Conservation (phyloP, 1,284 basidiomycete genomes). For the Microbotryum silenes-acaulis region DNA sequence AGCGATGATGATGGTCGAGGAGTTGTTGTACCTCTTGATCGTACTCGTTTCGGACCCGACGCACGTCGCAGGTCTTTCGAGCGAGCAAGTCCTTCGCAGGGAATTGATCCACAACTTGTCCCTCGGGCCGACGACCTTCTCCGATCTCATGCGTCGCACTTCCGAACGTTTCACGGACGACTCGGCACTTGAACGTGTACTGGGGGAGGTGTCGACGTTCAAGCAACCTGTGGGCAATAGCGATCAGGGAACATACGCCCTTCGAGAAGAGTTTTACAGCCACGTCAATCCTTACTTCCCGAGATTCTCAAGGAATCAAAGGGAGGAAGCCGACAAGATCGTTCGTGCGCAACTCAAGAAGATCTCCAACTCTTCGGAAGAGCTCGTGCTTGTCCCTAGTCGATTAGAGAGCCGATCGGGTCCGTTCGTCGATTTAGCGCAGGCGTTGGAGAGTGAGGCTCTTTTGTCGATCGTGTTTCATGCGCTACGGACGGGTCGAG, state of each 20-base stretch:
- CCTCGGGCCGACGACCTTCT: constrained; percentile 78
- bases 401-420: constrained; percentile 57
- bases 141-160: constrained; percentile 83
- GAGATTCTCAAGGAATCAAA: constrained; percentile 89
- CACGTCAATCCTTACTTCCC: constrained; percentile 95
- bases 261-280: constrained; percentile 72
- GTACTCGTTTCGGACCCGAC: constrained; percentile 77
- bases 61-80: constrained; percentile 62
- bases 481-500: constrained; percentile 52
- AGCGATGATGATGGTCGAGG: constrained; percentile 79
- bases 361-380: constrained; percentile 44
- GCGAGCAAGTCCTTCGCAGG: constrained; percentile 61
- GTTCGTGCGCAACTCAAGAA: constrained; percentile 60
- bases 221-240: constrained; percentile 60
- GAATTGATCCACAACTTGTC: constrained; percentile 89
- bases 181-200: constrained; percentile 69
- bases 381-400: constrained; percentile 57
- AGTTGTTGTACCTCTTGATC: constrained; percentile 80
- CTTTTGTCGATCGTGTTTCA: constrained; percentile 71
- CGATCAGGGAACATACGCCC: constrained; percentile 78
- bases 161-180: constrained; percentile 85
- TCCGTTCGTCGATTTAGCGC: constrained; percentile 56
- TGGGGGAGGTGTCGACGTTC: constrained; percentile 74
- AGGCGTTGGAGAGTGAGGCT: constrained; percentile 57
- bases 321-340: constrained; percentile 83